Percentiles rank a stretch among this genome's conserved stretches.
Evolutionary conservation across 1,284 basidiomycete species (phyloP).

Genomic region (Moesziomyces parantarcticus): DNA sequence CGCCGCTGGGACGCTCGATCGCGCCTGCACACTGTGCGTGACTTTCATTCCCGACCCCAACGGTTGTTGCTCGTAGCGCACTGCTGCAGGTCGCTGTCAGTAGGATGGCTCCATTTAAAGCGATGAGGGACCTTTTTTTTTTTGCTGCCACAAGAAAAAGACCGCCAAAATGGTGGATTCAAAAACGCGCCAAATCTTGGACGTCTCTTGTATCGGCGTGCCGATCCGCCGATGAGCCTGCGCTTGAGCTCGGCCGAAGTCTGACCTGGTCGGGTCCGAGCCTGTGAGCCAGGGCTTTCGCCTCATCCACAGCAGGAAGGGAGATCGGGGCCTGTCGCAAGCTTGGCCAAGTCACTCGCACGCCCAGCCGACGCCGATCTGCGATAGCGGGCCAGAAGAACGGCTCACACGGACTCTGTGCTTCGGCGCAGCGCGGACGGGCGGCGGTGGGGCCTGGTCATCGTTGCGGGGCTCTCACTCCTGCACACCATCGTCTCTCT

Average conservation of each 20-base stretch:
- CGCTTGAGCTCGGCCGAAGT: not conserved
- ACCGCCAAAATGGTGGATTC: not conserved
- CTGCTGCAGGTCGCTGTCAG: too few species aligned
- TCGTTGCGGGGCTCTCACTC: slow-evolving; percentile 1
- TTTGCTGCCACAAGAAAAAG: too few species aligned
- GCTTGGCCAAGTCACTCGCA: not conserved
- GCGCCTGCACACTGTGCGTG: too few species aligned
- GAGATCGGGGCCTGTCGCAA: not conserved
- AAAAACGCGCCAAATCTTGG: not conserved
- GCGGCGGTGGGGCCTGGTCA: not conserved
- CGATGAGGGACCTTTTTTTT: too few species aligned
- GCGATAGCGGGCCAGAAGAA: not conserved
- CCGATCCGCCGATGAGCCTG: not conserved
- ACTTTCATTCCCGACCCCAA: too few species aligned
- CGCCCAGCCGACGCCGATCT: not conserved
- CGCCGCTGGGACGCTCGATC: too few species aligned
- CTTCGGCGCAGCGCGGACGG: too few species aligned
- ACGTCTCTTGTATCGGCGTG: not conserved
- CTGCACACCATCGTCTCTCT: slow-evolving; percentile 33
- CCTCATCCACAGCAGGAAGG: not conserved
- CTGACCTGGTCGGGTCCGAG: not conserved
- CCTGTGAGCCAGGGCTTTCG: too few species aligned
- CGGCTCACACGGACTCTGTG: too few species aligned
- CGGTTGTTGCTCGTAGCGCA: too few species aligned
- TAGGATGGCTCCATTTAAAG: too few species aligned